Evolutionary conservation across 2,329 filamentous ascomycete species (phyloP).

Genomic region (Cyphellophora attinorum): DNA sequence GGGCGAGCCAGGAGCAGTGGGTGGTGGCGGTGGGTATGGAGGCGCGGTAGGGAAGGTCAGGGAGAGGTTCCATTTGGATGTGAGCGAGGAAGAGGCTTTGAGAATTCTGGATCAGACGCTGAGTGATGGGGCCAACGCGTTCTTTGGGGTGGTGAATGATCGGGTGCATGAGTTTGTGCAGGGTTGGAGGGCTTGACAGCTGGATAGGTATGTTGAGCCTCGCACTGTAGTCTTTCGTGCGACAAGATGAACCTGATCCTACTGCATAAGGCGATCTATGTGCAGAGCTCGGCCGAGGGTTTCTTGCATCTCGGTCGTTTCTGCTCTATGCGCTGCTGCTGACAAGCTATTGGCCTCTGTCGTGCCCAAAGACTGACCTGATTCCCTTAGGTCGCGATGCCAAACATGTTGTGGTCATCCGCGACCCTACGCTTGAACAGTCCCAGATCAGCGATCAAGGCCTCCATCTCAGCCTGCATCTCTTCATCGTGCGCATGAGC

Average conservation of each 20-base stretch:
- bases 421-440: slow-evolving; percentile 78
- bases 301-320: too few relatives aligned
- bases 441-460: slow-evolving; percentile 68
- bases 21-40: slow-evolving; percentile 7
- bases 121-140: slow-evolving; percentile 78
- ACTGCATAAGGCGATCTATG: too few relatives aligned
- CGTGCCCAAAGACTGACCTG: too few relatives aligned
- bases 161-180: slow-evolving; percentile 89
- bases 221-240: too few relatives aligned
- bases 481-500: slow-evolving; percentile 48
- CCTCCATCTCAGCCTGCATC: slow-evolving; percentile 76
- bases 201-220: not conserved
- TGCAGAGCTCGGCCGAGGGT: too few relatives aligned
- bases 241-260: too few relatives aligned
- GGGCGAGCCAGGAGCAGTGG: too few relatives aligned
- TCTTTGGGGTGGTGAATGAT: slow-evolving; percentile 91
- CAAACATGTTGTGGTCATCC: slow-evolving; percentile 49
- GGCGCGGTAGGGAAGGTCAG: slow-evolving; percentile 81
- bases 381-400: slow-evolving; percentile 3
- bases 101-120: slow-evolving; percentile 81
- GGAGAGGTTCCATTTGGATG: slow-evolving; percentile 84
- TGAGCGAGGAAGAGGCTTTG: slow-evolving; percentile 86
- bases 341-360: too few relatives aligned
- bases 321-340: too few relatives aligned
- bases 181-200: slow-evolving; percentile 62